Percentiles rank a stretch among this genome's conserved stretches.
These are phyloP conservation scores for Scutellaria minor DNA, from an alignment of 257 asterid genomes.

Conservation along the genomic window DNA sequence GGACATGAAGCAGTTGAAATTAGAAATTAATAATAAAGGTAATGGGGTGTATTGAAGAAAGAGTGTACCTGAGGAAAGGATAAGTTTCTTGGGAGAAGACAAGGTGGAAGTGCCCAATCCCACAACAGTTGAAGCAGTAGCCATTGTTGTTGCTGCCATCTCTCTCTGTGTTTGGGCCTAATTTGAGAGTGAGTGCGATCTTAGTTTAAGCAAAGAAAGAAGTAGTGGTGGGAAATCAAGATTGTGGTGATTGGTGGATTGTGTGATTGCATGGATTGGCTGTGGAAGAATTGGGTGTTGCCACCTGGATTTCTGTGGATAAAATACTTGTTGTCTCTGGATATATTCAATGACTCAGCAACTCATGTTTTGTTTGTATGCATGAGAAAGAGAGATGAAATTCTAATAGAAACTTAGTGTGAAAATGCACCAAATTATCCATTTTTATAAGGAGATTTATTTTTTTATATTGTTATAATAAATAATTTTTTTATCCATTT, in stretches of 20 bases:
- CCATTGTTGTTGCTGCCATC: conserved; percentile 78
- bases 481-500: too few species aligned
- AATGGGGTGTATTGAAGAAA: background rate
- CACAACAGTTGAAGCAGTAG: conserved; percentile 64
- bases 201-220: conserved; percentile 27
- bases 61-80: conserved; percentile 58
- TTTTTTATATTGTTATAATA: too few species aligned
- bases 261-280: conserved; percentile 56
- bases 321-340: conserved; percentile 45
- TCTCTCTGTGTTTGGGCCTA: conserved; percentile 6
- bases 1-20: too few species aligned
- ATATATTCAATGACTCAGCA: conserved; percentile 41
- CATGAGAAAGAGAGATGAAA: too few species aligned
- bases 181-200: background rate
- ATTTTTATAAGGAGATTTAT: too few species aligned
- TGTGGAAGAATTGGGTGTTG: conserved; percentile 52
- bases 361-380: too few species aligned
- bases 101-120: conserved; percentile 70
- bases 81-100: conserved; percentile 53
- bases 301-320: conserved; percentile 76
- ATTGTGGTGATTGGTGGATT: conserved; percentile 52
- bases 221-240: conserved; percentile 30
- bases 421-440: too few species aligned
- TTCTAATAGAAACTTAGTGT: too few species aligned
- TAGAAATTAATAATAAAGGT: too few species aligned